Evolutionary conservation across 257 asterid genomes (phyloP), one percentile per base, ranked within the genome.

Genomic region (Gardenia jasminoides): DNA sequence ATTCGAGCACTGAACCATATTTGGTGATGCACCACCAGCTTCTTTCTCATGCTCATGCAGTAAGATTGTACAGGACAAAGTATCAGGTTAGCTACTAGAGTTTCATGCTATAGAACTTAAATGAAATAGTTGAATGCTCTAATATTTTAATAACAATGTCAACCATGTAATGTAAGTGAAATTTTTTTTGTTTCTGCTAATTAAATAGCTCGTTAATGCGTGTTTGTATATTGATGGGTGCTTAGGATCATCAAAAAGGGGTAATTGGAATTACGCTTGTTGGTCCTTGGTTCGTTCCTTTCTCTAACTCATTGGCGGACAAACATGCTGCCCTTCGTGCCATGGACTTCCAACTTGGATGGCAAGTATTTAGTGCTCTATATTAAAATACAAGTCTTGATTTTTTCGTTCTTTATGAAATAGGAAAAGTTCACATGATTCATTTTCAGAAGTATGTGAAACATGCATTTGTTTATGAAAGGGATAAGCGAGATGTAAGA

Each of bases 1-100:
- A 92, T 72, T 80, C 94, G 0, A 80, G 84, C 0, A 87, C 85
- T 10, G 92, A 92, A 43, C 97, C 97, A 48, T 92, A 92, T 54
- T 65, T 89, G 19, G 92, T 64, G 0, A 87, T 72, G n/a, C 97
- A 92, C 52, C 77, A 85, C 47, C 20, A 87, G 0, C 87, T 92
- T 52, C 87, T 89, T 33, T 68, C 79, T 31, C 97, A 92, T 78
- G 93, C 89, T 1, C 64, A 76, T 3, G 56, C 86, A 4, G 85
- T 83, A 6, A 81, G 84, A 52, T 22, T 89, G 20, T 90, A 88
- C 81, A 86, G 24, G 16, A 20, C 79, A 0, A 89, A 83, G n/a
- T 89, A 86, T 70, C 80, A 92, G 87, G 96, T 89, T 20, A 6
- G 5, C 20, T 58, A 58, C 28, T 6, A 58, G 2, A 0, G 6